A percentile compares a stretch with the other conserved stretches of the same genome.
Conservation (phyloP, 108 stramenopile genomes). For the Discostella stelligeroides region DNA sequence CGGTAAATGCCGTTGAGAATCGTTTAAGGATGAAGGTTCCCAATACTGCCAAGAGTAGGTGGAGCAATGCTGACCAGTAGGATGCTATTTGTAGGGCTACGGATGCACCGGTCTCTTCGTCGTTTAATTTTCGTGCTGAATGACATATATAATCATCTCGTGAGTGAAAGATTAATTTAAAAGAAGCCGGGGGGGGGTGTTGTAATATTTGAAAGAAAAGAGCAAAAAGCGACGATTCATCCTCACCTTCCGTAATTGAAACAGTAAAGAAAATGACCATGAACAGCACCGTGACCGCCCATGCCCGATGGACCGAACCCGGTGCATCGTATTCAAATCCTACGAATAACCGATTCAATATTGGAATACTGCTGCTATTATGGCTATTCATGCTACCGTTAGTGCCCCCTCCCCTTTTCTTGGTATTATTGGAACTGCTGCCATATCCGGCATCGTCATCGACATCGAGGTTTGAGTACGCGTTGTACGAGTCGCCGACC, state of each 20-base stretch:
- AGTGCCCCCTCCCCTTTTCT: too few species aligned
- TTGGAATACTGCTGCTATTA: neutral
- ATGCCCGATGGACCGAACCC: constrained; percentile 82
- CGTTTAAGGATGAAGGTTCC: constrained; percentile 88
- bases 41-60: constrained; percentile 67
- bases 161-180: too few species aligned
- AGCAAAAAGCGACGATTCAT: neutral
- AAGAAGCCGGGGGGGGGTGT: neutral
- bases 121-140: constrained; percentile 64
- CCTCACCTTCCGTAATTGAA: constrained; percentile 79
- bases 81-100: constrained; percentile 65
- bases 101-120: constrained; percentile 50
- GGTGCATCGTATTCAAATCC: constrained; percentile 70
- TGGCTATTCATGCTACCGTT: neutral
- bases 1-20: constrained; percentile 80
- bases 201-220: neutral
- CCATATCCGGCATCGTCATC: neutral
- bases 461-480: too few species aligned
- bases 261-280: constrained; percentile 67
- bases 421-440: neutral
- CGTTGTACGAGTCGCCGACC: neutral
- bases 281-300: constrained; percentile 74
- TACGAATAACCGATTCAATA: constrained; percentile 36
- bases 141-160: too few species aligned
- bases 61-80: constrained; percentile 72